Base-by-base conservation (phyloP, 768 basidiomycete species). In the Boletus rufocinnamomeus region DNA sequence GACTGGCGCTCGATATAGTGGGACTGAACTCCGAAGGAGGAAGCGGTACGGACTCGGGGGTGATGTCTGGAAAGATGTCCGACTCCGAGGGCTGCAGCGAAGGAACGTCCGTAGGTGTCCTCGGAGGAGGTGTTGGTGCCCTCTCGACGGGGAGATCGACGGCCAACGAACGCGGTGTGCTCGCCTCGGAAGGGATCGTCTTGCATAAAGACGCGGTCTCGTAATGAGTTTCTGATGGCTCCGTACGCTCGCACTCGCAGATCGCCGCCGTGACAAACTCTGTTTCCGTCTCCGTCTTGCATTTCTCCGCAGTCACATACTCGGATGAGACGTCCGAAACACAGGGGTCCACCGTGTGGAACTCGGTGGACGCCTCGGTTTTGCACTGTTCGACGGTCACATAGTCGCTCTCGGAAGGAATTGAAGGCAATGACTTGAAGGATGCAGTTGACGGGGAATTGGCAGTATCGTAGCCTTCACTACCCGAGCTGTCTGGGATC, bases 351-450 rank as follows among this genome's bases (percentile, higher is more conserved):
- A 73, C 84, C 14, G 84, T 85, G 16, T 74, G 69, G 66, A 82
- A 88, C 50, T 80, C 77, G 4, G 79, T 76, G 28, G 76, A 66
- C 4, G 67, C 69, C 32, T 79, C 76, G 7, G 79, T 77, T 68
- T 63, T 75, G 60, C 80, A 82, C 34, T 71, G 61, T 37, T 77
- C 76, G n/a, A 73, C 76, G 1, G 81, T 80, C 38, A 62, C 65
- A 52, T 73, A 82, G 48, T 79, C 79, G 0, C 77, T 80, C 51
- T 80, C 78, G 1, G 82, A 85, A 14, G 85, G 85, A 60, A 86
- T 86, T 4, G 81, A 82, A 1, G 84, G 84, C 55, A 86, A 70
- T 6, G 84, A 86, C 56, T 76, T 76, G 69, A 82, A 84, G 0
- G 84, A 86, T 7, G 77, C 74, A 13, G 72, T 75, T 9, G 82